Percentiles rank a stretch among this genome's conserved stretches.
phyloP scores from a whole-genome alignment of 352 stramenopile genomes.

The Peronospora tabacina region DNA sequence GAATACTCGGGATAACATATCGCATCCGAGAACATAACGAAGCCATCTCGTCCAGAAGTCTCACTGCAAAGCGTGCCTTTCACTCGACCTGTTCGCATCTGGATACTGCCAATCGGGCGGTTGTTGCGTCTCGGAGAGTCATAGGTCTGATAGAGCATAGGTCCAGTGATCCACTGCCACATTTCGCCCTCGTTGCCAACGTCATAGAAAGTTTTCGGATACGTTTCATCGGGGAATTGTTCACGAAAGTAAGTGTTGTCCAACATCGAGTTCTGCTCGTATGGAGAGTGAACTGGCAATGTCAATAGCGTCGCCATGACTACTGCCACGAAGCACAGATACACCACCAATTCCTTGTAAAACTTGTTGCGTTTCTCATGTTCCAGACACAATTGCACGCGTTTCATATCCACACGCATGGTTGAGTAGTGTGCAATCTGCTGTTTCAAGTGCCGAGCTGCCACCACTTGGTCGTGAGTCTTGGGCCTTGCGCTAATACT shows the following conservation, averaged over 20 bases:
- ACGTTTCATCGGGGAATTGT: conserved; percentile 49
- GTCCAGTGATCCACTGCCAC: conserved; percentile 62
- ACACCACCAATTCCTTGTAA: conserved; percentile 70
- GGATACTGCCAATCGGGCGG: conserved; percentile 50
- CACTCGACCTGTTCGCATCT: conserved; percentile 57
- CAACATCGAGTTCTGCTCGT: conserved; percentile 60
- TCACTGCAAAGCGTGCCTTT: conserved; percentile 45
- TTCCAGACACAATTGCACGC: conserved; percentile 69
- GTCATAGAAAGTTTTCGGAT: conserved; percentile 62
- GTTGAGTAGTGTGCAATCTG: conserved; percentile 65
- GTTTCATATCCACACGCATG: conserved; percentile 83
- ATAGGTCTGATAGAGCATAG: conserved; percentile 67
- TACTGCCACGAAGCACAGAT: conserved; percentile 58
- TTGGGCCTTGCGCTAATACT: conserved; percentile 18
- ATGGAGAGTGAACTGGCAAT: conserved; percentile 64
- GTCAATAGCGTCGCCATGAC: conserved; percentile 57
- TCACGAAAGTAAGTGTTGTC: conserved; percentile 56
- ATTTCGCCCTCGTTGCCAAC: conserved; percentile 57
- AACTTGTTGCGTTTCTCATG: conserved; percentile 81
- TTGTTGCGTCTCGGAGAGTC: conserved; percentile 55
- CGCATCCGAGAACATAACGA: conserved; percentile 63
- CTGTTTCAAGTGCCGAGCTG: conserved; percentile 36
- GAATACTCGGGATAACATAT: conserved; percentile 67
- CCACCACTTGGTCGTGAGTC: conserved; percentile 34
- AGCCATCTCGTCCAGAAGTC: conserved; percentile 35